Evolutionary conservation across 1,284 basidiomycete genomes (phyloP).

Genomic region (Ceratobasidium sp.): DNA sequence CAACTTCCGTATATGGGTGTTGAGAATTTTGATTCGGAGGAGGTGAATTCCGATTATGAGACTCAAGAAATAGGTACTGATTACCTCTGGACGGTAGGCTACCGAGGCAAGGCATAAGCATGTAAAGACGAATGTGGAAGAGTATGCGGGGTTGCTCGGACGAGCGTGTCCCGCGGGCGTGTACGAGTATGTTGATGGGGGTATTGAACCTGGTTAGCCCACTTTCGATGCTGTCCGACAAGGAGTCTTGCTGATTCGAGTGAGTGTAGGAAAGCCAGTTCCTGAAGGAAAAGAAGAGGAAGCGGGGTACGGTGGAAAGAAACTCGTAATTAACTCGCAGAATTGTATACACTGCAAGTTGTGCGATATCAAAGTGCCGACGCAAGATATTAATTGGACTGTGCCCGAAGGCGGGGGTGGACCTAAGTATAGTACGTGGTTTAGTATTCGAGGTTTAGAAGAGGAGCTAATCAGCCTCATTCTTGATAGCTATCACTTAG

Average conservation of each 20-base stretch:
- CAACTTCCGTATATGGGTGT: slow-evolving; percentile 66
- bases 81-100: slow-evolving; percentile 59
- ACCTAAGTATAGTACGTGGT: slow-evolving; percentile 87
- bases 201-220: slow-evolving; percentile 61
- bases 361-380: slow-evolving; percentile 93
- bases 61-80: slow-evolving; percentile 38
- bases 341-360: slow-evolving; percentile 95
- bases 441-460: not conserved
- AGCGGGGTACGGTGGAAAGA: slow-evolving; percentile 81
- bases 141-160: slow-evolving; percentile 89
- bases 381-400: slow-evolving; percentile 94
- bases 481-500: slow-evolving; percentile 35
- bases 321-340: slow-evolving; percentile 96
- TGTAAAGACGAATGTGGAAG: slow-evolving; percentile 79
- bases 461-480: not conserved
- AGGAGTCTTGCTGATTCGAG: not conserved
- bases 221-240: not conserved
- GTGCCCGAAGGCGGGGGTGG: slow-evolving; percentile 95
- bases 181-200: slow-evolving; percentile 91
- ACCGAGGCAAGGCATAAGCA: slow-evolving; percentile 72
- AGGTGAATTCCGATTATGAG: slow-evolving; percentile 56
- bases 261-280: slow-evolving; percentile 1
- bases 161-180: slow-evolving; percentile 95
- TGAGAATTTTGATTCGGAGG: slow-evolving; percentile 64
- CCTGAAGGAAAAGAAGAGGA: slow-evolving; percentile 67